Evolutionary conservation across 2,329 filamentous ascomycete genomes (phyloP).

Genomic region (Allantophomopsis cytisporea): DNA sequence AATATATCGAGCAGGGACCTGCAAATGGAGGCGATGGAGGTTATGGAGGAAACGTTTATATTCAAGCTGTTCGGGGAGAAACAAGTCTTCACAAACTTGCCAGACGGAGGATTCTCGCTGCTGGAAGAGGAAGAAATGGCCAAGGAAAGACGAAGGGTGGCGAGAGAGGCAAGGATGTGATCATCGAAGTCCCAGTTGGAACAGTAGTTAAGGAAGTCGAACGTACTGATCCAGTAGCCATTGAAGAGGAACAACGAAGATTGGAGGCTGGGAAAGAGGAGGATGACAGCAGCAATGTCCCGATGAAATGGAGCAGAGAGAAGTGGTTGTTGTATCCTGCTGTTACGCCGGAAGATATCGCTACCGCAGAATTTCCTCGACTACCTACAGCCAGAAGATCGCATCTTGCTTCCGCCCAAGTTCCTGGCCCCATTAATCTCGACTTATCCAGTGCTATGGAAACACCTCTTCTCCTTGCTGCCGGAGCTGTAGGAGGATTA

Average conservation of each 20-base stretch:
- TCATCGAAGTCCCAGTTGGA: constrained; percentile 85
- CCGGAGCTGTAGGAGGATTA: constrained; percentile 77
- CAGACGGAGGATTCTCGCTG: constrained; percentile 59
- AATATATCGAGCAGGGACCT: constrained; percentile 77
- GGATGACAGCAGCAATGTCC: constrained; percentile 11
- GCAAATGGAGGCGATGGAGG: constrained; percentile 93
- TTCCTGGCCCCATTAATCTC: constrained; percentile 55
- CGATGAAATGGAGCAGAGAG: constrained; percentile 34
- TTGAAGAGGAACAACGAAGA: constrained; percentile 38
- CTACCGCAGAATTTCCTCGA: constrained; percentile 40
- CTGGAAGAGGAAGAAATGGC: constrained; percentile 63
- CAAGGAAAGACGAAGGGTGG: constrained; percentile 64
- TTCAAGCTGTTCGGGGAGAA: constrained; percentile 82
- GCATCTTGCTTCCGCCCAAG: constrained; percentile 43
- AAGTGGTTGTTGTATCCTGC: constrained; percentile 86
- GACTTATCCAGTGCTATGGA: constrained; percentile 68
- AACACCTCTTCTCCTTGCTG: constrained; percentile 70
- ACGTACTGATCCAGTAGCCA: constrained; percentile 61
- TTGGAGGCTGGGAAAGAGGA: constrained; percentile 24
- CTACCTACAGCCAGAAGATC: constrained; percentile 41
- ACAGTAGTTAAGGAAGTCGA: constrained; percentile 78
- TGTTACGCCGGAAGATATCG: constrained; percentile 56
- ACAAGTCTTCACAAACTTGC: constrained; percentile 89
- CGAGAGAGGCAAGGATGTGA: constrained; percentile 69
- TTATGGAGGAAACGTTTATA: constrained; percentile 82